Conservation (phyloP, 1,284 basidiomycete genomes). For the Takashimella tepidaria region DNA sequence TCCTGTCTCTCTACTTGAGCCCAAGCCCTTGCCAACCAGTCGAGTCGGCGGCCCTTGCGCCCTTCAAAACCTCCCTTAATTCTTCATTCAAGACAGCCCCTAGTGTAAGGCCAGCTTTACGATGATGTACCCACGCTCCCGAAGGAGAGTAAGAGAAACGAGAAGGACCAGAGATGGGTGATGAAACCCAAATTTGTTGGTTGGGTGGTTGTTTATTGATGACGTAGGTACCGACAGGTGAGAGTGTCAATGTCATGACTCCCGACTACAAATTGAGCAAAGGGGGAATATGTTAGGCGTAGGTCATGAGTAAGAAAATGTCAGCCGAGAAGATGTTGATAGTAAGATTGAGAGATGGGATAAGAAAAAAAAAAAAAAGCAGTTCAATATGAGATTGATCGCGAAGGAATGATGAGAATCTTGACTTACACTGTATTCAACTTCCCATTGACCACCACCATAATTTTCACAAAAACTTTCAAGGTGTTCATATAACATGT, state of each 20-base stretch:
- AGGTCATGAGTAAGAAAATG: not conserved
- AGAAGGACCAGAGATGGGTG: slow-evolving; percentile 82
- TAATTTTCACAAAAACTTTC: slow-evolving; percentile 68
- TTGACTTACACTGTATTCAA: slow-evolving; percentile 83
- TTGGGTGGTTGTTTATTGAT: slow-evolving; percentile 99
- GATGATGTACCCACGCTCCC: slow-evolving; percentile 65
- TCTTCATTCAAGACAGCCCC: slow-evolving; percentile 59
- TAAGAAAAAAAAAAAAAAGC: not conserved
- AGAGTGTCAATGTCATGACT: slow-evolving; percentile 81
- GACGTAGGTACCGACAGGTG: slow-evolving; percentile 87
- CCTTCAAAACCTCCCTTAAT: slow-evolving; percentile 31
- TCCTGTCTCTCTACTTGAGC: slow-evolving; percentile 17
- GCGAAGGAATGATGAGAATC: not conserved
- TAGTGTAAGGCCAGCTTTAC: slow-evolving; percentile 59
- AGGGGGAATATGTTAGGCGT: no score
- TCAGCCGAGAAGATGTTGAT: not conserved
- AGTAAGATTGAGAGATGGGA: not conserved
- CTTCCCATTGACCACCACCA: slow-evolving; percentile 62
- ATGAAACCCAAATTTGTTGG: slow-evolving; percentile 97
- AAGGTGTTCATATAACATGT: slow-evolving; percentile 68
- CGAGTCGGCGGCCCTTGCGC: slow-evolving; percentile 53
- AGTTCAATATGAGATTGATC: no score
- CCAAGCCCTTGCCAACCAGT: slow-evolving; percentile 35
- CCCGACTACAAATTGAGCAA: slow-evolving; percentile 58
- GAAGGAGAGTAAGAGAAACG: slow-evolving; percentile 69